A percentile compares a stretch with the other conserved stretches of the same genome.
Evolutionary conservation across 306 rosid species (phyloP).

Genomic region (Senna siamea): DNA sequence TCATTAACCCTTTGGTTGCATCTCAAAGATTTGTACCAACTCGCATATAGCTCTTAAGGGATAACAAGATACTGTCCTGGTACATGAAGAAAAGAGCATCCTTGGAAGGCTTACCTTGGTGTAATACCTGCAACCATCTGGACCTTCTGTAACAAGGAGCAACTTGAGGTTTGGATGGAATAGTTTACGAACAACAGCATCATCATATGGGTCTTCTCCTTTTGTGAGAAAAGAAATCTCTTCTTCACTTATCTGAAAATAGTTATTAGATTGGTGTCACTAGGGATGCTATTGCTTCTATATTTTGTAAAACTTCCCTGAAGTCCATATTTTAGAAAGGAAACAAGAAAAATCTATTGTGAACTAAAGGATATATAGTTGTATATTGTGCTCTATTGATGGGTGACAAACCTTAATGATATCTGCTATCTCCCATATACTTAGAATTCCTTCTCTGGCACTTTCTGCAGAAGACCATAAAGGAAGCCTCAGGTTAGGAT

Average conservation of each 20-base stretch:
- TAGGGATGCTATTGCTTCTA: conserved; percentile 25
- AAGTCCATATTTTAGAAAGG: conserved; percentile 24
- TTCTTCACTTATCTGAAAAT: conserved; percentile 83
- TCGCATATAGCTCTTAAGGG: background rate
- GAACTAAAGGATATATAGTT: conserved; percentile 27
- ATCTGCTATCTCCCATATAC: conserved; percentile 93
- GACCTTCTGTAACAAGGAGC: conserved; percentile 93
- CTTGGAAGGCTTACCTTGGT: conserved; percentile 68
- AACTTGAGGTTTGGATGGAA: conserved; percentile 87
- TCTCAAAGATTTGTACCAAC: background rate
- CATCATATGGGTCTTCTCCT: conserved; percentile 89
- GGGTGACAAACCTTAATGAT: conserved; percentile 71
- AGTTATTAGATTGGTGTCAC: conserved; percentile 28
- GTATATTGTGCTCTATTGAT: conserved; percentile 21
- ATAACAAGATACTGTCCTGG: conserved; percentile 14
- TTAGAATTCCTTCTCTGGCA: conserved; percentile 93
- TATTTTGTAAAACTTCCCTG: conserved; percentile 20
- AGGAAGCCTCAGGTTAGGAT: conserved; percentile 97
- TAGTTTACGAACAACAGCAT: conserved; percentile 74
- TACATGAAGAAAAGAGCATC: conserved; percentile 12
- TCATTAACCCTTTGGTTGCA: background rate
- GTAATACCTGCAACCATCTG: conserved; percentile 93
- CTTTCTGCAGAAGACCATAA: conserved; percentile 89
- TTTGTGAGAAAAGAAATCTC: conserved; percentile 83
- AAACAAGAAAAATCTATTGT: conserved; percentile 27